Evolutionary conservation across 306 rosid genomes (phyloP), one percentile per base, ranked within the genome.

Genomic region (Cajanus cajan): DNA sequence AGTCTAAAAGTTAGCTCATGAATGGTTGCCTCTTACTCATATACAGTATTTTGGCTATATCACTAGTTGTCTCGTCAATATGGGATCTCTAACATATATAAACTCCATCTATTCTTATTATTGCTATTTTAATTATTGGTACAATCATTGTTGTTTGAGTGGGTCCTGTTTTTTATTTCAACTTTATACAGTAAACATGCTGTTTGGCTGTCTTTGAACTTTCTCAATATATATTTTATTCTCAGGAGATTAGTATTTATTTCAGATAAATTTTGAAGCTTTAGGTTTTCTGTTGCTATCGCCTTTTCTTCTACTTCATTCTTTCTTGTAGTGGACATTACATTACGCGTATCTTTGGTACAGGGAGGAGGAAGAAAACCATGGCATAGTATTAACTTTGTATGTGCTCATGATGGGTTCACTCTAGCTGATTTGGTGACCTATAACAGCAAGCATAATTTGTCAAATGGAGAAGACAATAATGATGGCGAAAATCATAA

Each of bases 401-500:
- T 95, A 58, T 91, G 98, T 80, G 88, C 96, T 63, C 98, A 95
- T 21, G 98, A 95, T 85, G 97, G 98, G 62, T 95, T 95, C 84
- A 88, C 98, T 58, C 85, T 95, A 87, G 96, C 94, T 67, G 98
- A 95, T 88, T 82, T 95, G 89, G 98, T 93, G 84, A 90, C 86
- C 24, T 95, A 95, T 83, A 95, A 88, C 87, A 85, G 79, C 51
- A 95, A 95, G 82, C 92, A 90, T 85, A 95, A 95, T 89, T 68
- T 80, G 80, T 88, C 94, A 66, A 95, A 95, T 64, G 98, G 98
- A 24, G 98, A 95, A 78, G 87, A 90, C 89, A 95, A 95, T 87
- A 95, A 85, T n/a, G 98, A 95, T 36, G 98, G 98, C 73, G 98
- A 93, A 87, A 91, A 62, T 84, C 98, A 95, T 80, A 95, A 95